Conservation (phyloP, 1,139 yeast species). For the Saccharomyces hybrid region DNA sequence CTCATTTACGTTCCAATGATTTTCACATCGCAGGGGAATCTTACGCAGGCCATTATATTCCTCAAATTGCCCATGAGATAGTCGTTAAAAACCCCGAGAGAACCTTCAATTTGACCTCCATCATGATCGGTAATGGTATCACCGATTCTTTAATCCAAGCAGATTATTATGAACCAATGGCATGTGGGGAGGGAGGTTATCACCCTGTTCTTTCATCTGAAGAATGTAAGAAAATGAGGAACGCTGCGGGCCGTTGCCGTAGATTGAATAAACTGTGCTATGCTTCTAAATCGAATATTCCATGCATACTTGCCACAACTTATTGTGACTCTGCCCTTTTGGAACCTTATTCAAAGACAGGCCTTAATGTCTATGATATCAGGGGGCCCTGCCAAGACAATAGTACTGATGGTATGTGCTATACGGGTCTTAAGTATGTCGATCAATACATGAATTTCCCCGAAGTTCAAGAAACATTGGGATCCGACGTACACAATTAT, state of each 20-base stretch:
- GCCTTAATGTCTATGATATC: conserved; percentile 89
- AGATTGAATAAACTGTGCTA: conserved; percentile 79
- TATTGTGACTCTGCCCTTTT: conserved; percentile 85
- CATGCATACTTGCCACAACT: conserved; percentile 89
- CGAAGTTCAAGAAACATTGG: conserved; percentile 68
- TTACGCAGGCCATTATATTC: conserved; percentile 98
- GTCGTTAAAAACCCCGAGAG: conserved; percentile 48
- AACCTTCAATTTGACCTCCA: conserved; percentile 75
- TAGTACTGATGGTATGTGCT: conserved; percentile 58
- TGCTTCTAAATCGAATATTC: conserved; percentile 65
- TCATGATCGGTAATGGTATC: conserved; percentile 91
- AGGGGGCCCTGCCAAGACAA: conserved; percentile 65
- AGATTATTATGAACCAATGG: conserved; percentile 91
- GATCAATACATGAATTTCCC: conserved; percentile 62
- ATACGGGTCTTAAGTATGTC: conserved; percentile 59
- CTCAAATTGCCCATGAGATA: conserved; percentile 85
- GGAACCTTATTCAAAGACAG: conserved; percentile 84
- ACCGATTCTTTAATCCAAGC: conserved; percentile 89
- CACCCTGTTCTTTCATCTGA: conserved; percentile 63
- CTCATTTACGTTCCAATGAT: conserved; percentile 52
- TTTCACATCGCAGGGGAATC: conserved; percentile 98
- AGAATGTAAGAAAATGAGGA: conserved; percentile 70
- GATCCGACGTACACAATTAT: conserved; percentile 82
- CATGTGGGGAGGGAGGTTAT: conserved; percentile 90
- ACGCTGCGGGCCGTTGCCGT: conserved; percentile 71